phyloP scores from a whole-genome alignment of 2,329 filamentous ascomycete species.

The Phaeoacremonium minimum region DNA sequence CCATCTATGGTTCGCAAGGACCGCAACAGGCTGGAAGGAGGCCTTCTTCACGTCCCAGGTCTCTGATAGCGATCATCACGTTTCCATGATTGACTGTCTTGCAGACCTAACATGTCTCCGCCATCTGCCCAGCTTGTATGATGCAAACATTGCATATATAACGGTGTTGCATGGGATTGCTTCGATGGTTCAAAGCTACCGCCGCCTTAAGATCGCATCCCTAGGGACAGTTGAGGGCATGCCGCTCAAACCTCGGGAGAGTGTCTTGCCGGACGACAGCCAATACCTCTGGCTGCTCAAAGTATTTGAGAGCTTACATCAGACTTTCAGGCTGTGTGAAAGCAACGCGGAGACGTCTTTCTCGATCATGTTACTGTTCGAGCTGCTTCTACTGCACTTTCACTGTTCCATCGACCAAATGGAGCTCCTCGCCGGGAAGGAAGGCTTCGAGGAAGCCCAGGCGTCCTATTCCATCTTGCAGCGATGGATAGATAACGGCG shows the following conservation, averaged over 20 bases:
- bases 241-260: background rate
- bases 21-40: background rate
- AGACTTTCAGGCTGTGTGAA: background rate
- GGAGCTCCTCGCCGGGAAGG: constrained; percentile 24
- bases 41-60: background rate
- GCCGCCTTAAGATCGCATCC: background rate
- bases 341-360: background rate
- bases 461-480: background rate
- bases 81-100: background rate
- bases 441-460: background rate
- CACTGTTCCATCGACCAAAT: constrained; percentile 9
- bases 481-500: background rate
- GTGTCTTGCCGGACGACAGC: background rate
- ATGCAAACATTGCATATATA: background rate
- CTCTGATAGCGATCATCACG: background rate
- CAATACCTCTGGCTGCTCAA: background rate
- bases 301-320: background rate
- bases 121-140: background rate
- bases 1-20: background rate
- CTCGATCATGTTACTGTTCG: background rate
- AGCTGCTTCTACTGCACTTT: background rate
- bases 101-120: background rate
- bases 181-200: background rate
- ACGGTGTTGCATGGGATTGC: background rate
- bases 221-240: background rate